Evolutionary conservation across 495 filamentous ascomycete species (phyloP).

Genomic region (Lindgomyces ingoldianus): DNA sequence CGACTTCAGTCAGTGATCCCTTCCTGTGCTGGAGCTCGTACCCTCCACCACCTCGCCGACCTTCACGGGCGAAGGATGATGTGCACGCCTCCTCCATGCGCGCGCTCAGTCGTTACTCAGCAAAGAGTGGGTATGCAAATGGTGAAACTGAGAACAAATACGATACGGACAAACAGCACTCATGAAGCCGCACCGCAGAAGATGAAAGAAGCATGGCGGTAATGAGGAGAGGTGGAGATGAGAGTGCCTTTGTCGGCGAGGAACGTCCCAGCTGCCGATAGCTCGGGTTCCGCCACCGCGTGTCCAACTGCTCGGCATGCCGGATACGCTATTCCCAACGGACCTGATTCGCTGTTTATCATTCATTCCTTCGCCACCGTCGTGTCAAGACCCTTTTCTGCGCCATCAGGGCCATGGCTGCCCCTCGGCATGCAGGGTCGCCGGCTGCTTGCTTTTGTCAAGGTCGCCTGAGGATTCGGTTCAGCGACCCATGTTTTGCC

Average conservation of each 20-base stretch:
- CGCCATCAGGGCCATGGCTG: too few species aligned
- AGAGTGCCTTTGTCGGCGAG: not conserved
- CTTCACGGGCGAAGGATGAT: not conserved
- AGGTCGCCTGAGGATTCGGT: too few species aligned
- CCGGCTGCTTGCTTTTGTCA: not conserved
- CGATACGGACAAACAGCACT: not conserved
- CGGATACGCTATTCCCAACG: not conserved
- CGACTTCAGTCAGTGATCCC: not conserved
- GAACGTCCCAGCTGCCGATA: not conserved
- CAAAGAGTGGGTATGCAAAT: not conserved
- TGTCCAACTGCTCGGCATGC: not conserved
- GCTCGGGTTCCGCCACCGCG: too few species aligned
- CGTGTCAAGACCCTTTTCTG: not conserved
- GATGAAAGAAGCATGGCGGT: not conserved
- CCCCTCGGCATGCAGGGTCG: not conserved
- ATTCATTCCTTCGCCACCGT: not conserved
- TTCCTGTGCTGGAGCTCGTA: too few species aligned
- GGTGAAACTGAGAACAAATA: not conserved
- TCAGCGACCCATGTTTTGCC: not conserved
- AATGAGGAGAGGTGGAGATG: not conserved
- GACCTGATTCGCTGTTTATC: not conserved
- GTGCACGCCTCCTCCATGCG: not conserved
- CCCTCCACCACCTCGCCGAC: not conserved
- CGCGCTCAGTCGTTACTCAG: not conserved
- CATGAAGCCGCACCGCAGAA: not conserved